phyloP scores from a whole-genome alignment of 1,284 basidiomycete species.

The Porogramme epimiltina region DNA sequence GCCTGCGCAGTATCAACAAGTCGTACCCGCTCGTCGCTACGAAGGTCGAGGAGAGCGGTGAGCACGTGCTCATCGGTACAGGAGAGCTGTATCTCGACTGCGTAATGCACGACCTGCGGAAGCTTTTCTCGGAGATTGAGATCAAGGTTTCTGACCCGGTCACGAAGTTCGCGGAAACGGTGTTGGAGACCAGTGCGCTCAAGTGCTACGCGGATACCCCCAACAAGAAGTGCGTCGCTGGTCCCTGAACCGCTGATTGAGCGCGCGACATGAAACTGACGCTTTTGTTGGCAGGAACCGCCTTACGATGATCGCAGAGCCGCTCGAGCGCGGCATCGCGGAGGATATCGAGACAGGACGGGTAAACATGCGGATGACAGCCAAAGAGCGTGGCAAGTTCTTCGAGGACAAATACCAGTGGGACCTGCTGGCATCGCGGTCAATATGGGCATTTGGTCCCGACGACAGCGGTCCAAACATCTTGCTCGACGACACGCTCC shows the following conservation, averaged over 20 bases:
- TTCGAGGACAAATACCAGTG: constrained; percentile 97
- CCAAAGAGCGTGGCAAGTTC: constrained; percentile 91
- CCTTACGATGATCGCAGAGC: constrained; percentile 97
- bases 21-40: constrained; percentile 93
- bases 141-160: constrained; percentile 99
- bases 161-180: constrained; percentile 98
- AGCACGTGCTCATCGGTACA: constrained; percentile 96
- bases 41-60: constrained; percentile 98
- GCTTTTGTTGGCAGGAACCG: constrained; percentile 72
- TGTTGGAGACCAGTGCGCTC: constrained; percentile 95
- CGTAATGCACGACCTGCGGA: constrained; percentile 94
- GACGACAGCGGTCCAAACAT: constrained; percentile 95
- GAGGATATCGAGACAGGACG: constrained; percentile 92
- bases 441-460: constrained; percentile 99
- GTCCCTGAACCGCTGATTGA: not conserved
- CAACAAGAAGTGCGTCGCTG: constrained; percentile 85
- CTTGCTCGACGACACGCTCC: constrained; percentile 93
- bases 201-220: constrained; percentile 99
- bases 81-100: constrained; percentile 98
- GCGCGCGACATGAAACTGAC: not conserved
- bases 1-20: constrained; percentile 96
- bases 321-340: constrained; percentile 89
- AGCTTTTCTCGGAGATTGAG: constrained; percentile 96
- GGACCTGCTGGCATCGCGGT: constrained; percentile 96
- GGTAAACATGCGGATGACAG: constrained; percentile 90